Base-by-base conservation (phyloP, 805 yeast genomes). In the Candida oleophila region DNA sequence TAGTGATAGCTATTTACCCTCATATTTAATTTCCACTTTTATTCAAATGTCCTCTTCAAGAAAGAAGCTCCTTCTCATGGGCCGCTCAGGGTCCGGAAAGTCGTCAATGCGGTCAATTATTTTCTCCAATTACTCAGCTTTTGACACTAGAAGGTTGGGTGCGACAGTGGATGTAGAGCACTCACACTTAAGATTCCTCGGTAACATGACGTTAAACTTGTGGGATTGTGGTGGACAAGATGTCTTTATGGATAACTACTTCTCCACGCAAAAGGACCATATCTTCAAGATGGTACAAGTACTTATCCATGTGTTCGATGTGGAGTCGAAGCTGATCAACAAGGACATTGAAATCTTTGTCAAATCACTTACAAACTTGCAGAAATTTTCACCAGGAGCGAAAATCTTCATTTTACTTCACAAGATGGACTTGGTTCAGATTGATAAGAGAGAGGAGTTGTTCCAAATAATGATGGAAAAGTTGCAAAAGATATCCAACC, bases 221-320 rank as follows among this genome's bases (percentile, higher is more conserved):
- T 91, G 98, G 98, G 99, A 94, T 65, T 94, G 99, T 68, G 99
- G 98, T 58, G 96, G 96, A 2, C 99, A 94, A 63, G 97, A 94
- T 64, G 89, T 87, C 2, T 94, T 91, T 55, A 91, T 94, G 89
- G 97, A 92, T 60, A 90, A 89, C 64, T 94, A 94, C 62, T 83
- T 89, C 59, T 81, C 91, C 3, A 84, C 88, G 45, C 96, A 89
- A 52, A 82, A 89, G 49, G 96, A 87, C 62, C 96, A 91, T 60
- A 90, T 92, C 39, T 92, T 92, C 71, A 87, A 89, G 59, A 89
- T 89, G 86, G 96, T 91, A 19, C 97, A 94, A 60, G 97, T 95
- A 11, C 75, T 94, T 33, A 92, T 94, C 49, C 96, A 91, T 66
- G 98, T 94, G 14, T 94, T 94, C 65, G 99, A 94, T 55, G 97